Evolutionary conservation across 805 yeast species (phyloP).

Genomic region (Clavispora asparagi): DNA sequence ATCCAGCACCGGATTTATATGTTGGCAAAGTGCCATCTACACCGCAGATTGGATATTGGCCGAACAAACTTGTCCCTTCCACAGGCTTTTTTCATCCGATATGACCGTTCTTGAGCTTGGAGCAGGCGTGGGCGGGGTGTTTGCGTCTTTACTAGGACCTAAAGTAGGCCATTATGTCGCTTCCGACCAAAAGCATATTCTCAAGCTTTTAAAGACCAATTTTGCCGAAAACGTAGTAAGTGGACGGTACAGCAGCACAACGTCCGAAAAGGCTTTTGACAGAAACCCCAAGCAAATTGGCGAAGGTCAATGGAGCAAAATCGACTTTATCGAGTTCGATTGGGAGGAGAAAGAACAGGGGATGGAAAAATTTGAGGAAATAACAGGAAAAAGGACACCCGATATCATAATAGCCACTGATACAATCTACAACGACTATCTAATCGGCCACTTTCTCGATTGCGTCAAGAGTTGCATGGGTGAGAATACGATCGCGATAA

Average conservation of each 20-base stretch:
- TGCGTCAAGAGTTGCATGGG: constrained; percentile 37
- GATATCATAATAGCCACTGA: constrained; percentile 59
- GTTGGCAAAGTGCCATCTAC: constrained; percentile 51
- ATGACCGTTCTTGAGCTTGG: constrained; percentile 52
- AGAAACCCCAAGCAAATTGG: not conserved
- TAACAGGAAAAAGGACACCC: constrained; percentile 18
- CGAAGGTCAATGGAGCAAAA: constrained; percentile 5
- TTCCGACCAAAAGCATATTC: constrained; percentile 53
- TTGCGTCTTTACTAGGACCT: constrained; percentile 36
- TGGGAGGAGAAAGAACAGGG: constrained; percentile 52
- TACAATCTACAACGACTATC: constrained; percentile 58
- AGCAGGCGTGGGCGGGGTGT: constrained; percentile 53
- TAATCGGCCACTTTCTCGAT: constrained; percentile 45
- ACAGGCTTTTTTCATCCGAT: constrained; percentile 7
- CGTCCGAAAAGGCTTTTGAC: constrained; percentile 2
- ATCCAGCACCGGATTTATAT: constrained; percentile 58
- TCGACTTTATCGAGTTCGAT: constrained; percentile 51
- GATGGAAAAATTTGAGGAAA: constrained; percentile 7
- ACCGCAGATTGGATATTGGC: constrained; percentile 51
- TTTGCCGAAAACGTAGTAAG: constrained; percentile 33
- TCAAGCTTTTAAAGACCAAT: constrained; percentile 47
- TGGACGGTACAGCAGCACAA: constrained; percentile 6
- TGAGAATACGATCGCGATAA: constrained; percentile 28
- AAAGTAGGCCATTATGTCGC: constrained; percentile 39
- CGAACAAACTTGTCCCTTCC: constrained; percentile 22